These are phyloP conservation scores for Saccharomycopsis sp. DNA, from an alignment of 805 yeast species.

Conservation along the genomic window DNA sequence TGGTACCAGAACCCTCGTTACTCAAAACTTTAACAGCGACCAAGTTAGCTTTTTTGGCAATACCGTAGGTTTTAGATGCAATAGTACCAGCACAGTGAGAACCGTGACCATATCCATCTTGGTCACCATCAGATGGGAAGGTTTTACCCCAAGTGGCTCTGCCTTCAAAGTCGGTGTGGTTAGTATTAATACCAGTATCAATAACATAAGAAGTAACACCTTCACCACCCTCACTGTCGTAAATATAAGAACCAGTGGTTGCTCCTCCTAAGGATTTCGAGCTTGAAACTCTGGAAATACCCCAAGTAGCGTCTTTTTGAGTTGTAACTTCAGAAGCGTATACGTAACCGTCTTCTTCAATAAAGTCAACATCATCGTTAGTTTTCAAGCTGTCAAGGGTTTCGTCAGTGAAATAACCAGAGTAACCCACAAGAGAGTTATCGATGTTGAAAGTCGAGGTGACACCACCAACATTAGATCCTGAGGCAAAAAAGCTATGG, in stretches of 20 bases:
- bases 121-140: slow-evolving; percentile 43
- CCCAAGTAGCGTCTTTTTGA: slow-evolving; percentile 71
- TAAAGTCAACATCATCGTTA: slow-evolving; percentile 56
- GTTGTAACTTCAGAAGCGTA: slow-evolving; percentile 41
- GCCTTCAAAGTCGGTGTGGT: slow-evolving; percentile 53
- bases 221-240: slow-evolving; percentile 53
- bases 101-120: slow-evolving; percentile 58
- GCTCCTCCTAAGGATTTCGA: slow-evolving; percentile 54
- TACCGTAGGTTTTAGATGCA: slow-evolving; percentile 51
- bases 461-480: slow-evolving; percentile 40
- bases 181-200: slow-evolving; percentile 49
- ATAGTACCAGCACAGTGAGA: slow-evolving; percentile 65
- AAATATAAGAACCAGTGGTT: slow-evolving; percentile 53
- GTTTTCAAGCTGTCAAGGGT: slow-evolving; percentile 68
- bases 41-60: slow-evolving; percentile 52
- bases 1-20: slow-evolving; percentile 52
- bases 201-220: slow-evolving; percentile 53
- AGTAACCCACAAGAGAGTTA: slow-evolving; percentile 62
- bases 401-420: slow-evolving; percentile 74
- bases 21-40: slow-evolving; percentile 58
- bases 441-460: slow-evolving; percentile 56
- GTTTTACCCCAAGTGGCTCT: slow-evolving; percentile 59
- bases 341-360: slow-evolving; percentile 56
- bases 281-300: slow-evolving; percentile 64
- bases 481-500: background rate